Conservation (phyloP, 164 flowering plant genomes). For the Santalum album region DNA sequence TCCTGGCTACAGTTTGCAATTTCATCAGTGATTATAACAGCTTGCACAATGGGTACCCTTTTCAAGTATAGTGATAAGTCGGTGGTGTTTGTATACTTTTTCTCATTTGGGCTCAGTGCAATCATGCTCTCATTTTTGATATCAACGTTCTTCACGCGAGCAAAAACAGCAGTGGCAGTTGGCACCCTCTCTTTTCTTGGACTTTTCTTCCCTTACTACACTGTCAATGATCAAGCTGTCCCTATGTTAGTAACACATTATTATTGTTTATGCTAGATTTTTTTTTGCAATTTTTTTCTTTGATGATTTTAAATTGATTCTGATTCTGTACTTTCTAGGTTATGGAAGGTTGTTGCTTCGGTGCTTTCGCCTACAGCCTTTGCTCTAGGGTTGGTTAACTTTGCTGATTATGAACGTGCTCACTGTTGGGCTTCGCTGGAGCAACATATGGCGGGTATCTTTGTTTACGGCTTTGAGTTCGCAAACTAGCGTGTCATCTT, state of each 20-base stretch:
- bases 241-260: slow-evolving; percentile 53
- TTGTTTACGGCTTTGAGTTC: slow-evolving; percentile 3
- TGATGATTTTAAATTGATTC: slow-evolving; percentile 1
- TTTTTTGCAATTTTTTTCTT: background rate
- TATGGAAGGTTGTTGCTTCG: slow-evolving; percentile 70
- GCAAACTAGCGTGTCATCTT: no score
- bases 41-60: slow-evolving; percentile 75
- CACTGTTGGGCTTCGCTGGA: slow-evolving; percentile 99
- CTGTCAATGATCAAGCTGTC: slow-evolving; percentile 72
- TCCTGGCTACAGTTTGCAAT: slow-evolving; percentile 68
- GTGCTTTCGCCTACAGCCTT: slow-evolving; percentile 97
- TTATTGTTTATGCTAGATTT: slow-evolving; percentile 9
- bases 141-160: slow-evolving; percentile 86
- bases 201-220: slow-evolving; percentile 90
- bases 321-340: slow-evolving; percentile 33
- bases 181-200: slow-evolving; percentile 95
- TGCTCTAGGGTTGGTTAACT: slow-evolving; percentile 87
- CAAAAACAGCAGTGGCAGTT: slow-evolving; percentile 98
- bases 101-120: slow-evolving; percentile 82
- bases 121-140: slow-evolving; percentile 86
- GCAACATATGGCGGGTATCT: slow-evolving; percentile 90
- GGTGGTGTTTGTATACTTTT: slow-evolving; percentile 85
- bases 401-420: slow-evolving; percentile 99
- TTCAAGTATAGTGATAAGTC: slow-evolving; percentile 88
- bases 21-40: slow-evolving; percentile 74